Percentiles rank a stretch among this genome's conserved stretches.
These are phyloP conservation scores for Epichloe gansuensis DNA, from an alignment of 2,329 filamentous ascomycete genomes.

Conservation along the genomic window DNA sequence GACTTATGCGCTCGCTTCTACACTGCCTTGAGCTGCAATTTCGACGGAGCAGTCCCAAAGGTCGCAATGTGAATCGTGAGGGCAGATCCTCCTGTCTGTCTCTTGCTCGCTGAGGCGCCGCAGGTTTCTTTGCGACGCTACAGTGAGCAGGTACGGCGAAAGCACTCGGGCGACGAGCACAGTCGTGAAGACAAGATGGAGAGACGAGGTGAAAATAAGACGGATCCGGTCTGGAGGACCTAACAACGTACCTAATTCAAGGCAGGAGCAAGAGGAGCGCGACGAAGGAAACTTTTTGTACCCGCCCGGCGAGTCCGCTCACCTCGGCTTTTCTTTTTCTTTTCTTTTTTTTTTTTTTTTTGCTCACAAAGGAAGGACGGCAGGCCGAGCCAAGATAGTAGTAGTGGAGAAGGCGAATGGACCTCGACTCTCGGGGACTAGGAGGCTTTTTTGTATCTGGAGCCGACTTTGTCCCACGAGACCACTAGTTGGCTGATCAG, in stretches of 20 bases:
- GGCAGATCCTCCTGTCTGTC: neutral
- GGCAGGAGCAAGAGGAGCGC: neutral
- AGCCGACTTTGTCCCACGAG: too few species aligned
- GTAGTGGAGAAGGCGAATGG: neutral
- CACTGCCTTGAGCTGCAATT: neutral
- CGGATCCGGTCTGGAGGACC: slow-evolving; percentile 4
- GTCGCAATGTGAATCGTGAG: neutral
- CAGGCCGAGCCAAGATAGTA: neutral
- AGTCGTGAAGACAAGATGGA: slow-evolving; percentile 1
- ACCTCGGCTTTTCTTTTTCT: neutral
- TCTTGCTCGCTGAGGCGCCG: slow-evolving; percentile 1
- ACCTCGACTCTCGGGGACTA: too few species aligned
- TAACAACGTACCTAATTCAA: neutral
- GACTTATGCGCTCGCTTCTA: too few species aligned
- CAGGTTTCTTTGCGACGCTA: neutral
- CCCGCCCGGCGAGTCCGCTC: slow-evolving; percentile 2
- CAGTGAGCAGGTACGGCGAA: slow-evolving; percentile 1
- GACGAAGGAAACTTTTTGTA: slow-evolving; percentile 5
- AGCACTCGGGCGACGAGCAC: neutral
- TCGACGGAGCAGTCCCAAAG: neutral
- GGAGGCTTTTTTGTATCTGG: too few species aligned
- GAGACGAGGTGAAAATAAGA: neutral
- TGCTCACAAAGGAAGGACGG: too few species aligned
- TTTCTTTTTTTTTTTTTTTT: too few species aligned
- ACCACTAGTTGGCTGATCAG: neutral